A percentile compares a stretch with the other conserved stretches of the same genome.
phyloP scores from a whole-genome alignment of 2,329 filamentous ascomycete genomes.

The Fusarium nanum region DNA sequence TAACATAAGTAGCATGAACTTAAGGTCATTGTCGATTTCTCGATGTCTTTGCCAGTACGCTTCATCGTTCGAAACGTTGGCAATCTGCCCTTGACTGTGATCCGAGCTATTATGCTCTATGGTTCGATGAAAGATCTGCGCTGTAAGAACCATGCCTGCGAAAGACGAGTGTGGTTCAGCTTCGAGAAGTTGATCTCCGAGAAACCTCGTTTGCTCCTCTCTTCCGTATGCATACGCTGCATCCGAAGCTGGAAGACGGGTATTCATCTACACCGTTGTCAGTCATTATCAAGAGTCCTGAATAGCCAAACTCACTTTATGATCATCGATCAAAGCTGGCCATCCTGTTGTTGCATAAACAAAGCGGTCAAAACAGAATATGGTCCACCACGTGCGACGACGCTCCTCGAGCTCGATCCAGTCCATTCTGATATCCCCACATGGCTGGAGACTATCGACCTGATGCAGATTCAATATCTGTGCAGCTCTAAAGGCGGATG shows the following conservation, averaged over 20 bases:
- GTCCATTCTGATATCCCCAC: neutral
- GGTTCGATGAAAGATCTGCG: constrained; percentile 18
- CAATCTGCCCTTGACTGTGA: neutral
- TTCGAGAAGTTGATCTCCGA: constrained; percentile 12
- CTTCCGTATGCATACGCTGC: constrained; percentile 5
- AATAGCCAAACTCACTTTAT: neutral
- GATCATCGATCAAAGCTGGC: constrained; percentile 8
- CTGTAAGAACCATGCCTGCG: constrained; percentile 9
- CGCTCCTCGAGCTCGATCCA: constrained; percentile 16
- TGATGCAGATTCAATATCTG: constrained; percentile 10
- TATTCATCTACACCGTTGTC: constrained; percentile 1
- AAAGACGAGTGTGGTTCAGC: constrained; percentile 9
- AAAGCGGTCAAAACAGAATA: constrained; percentile 26
- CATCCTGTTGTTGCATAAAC: constrained; percentile 25
- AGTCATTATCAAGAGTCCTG: neutral
- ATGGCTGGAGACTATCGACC: neutral
- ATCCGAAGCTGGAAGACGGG: constrained; percentile 16
- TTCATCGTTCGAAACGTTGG: neutral
- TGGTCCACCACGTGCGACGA: constrained; percentile 26
- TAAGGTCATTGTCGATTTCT: constrained; percentile 19
- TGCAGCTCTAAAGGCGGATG: constrained; percentile 6
- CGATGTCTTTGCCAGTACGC: constrained; percentile 12
- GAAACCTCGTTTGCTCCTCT: constrained; percentile 10
- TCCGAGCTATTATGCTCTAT: constrained; percentile 11
- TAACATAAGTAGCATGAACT: constrained; percentile 20